phyloP scores from a whole-genome alignment of 306 rosid genomes.

The Fagus sylvatica region DNA sequence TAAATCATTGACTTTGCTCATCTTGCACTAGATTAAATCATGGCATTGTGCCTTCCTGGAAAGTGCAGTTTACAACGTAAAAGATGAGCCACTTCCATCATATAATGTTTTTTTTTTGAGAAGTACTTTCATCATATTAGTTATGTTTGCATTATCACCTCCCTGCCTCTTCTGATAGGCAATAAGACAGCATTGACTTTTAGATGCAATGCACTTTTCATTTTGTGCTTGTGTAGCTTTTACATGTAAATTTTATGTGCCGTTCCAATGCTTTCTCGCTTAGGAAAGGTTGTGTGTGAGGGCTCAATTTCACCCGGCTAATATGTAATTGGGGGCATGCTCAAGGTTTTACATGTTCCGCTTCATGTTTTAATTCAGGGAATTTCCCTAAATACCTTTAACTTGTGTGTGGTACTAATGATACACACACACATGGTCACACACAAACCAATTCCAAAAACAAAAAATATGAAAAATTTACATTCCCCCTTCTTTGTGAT shows the following conservation, averaged over 20 bases:
- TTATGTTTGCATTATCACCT: background rate
- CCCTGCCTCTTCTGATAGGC: background rate
- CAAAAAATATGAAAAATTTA: background rate
- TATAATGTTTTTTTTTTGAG: too few relatives aligned
- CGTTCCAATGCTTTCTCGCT: background rate
- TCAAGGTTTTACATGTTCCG: background rate
- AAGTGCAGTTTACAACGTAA: background rate
- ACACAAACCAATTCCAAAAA: too few relatives aligned
- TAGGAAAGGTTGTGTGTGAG: background rate
- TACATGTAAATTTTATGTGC: background rate
- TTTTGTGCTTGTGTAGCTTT: background rate
- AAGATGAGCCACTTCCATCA: background rate
- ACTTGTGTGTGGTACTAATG: background rate
- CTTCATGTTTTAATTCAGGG: background rate
- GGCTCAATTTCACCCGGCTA: background rate
- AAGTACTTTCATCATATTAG: background rate
- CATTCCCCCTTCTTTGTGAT: background rate
- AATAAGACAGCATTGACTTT: background rate
- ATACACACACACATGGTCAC: too few relatives aligned
- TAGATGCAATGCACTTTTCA: background rate
- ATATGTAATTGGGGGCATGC: background rate
- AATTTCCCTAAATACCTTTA: background rate
- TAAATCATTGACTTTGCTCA: background rate
- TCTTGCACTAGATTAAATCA: conserved; percentile 1
- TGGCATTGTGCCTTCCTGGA: conserved; percentile 1